Evolutionary conservation across 805 yeast species (phyloP).

Genomic region (Debaryomyces prosopidis): DNA sequence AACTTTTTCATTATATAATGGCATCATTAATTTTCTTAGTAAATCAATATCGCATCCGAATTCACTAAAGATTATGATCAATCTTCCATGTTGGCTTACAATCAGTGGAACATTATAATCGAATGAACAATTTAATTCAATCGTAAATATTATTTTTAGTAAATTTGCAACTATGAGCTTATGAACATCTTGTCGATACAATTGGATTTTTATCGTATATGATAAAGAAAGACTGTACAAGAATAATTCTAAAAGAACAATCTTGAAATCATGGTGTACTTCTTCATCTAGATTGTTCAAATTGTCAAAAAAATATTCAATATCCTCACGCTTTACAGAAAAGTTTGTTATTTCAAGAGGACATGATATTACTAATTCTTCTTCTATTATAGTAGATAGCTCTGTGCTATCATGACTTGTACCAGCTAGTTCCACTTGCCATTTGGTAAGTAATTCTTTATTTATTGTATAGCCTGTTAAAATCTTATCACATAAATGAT

Average conservation of each 20-base stretch:
- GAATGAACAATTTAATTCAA: neutral
- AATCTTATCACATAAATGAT: slow-evolving; percentile 20
- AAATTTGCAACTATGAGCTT: slow-evolving; percentile 20
- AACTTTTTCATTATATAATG: slow-evolving; percentile 13
- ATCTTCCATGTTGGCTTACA: slow-evolving; percentile 19
- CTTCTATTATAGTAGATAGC: slow-evolving; percentile 23
- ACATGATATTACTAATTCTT: slow-evolving; percentile 19
- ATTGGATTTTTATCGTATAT: slow-evolving; percentile 24
- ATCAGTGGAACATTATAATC: slow-evolving; percentile 10
- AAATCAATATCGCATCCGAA: slow-evolving; percentile 31
- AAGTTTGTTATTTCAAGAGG: slow-evolving; percentile 6
- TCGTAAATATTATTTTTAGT: slow-evolving; percentile 6
- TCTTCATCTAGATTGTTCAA: slow-evolving; percentile 22
- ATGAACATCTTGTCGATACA: slow-evolving; percentile 17
- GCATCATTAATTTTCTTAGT: slow-evolving; percentile 19
- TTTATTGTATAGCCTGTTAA: slow-evolving; percentile 26
- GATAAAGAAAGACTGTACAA: slow-evolving; percentile 20
- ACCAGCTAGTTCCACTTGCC: slow-evolving; percentile 39
- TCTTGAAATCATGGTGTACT: slow-evolving; percentile 28
- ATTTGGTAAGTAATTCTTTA: slow-evolving; percentile 26
- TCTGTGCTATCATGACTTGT: slow-evolving; percentile 16
- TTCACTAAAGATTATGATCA: slow-evolving; percentile 29
- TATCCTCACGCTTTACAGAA: slow-evolving; percentile 4
- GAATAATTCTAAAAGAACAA: slow-evolving; percentile 27
- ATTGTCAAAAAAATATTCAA: slow-evolving; percentile 10